Percentiles rank a stretch among this genome's conserved stretches.
phyloP scores from a whole-genome alignment of 305 asterid genomes.

The Solanum hybrid region DNA sequence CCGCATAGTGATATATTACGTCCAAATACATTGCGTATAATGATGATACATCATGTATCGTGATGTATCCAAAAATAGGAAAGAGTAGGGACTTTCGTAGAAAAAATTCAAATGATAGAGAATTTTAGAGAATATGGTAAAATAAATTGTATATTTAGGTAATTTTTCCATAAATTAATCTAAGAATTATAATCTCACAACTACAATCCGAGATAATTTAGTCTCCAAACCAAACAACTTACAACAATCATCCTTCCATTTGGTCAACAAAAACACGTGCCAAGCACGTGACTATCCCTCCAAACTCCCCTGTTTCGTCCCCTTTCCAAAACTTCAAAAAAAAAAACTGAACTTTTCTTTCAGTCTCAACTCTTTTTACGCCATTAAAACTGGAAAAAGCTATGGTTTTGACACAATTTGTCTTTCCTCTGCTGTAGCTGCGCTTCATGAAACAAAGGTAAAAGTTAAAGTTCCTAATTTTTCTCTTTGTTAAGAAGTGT shows the following conservation, averaged over 20 bases:
- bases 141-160: neutral
- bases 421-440: neutral
- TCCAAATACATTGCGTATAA: neutral
- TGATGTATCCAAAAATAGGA: neutral
- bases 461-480: neutral
- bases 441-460: neutral
- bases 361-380: neutral
- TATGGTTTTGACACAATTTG: neutral
- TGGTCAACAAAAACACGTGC: neutral
- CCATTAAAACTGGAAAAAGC: neutral
- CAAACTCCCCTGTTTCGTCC: neutral
- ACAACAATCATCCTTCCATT: neutral
- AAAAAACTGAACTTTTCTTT: neutral
- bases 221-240: neutral
- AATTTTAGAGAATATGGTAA: neutral
- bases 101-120: neutral
- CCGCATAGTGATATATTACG: neutral
- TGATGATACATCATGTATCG: neutral
- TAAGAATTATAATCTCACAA: neutral
- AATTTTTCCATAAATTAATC: neutral
- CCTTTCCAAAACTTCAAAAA: neutral
- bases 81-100: neutral
- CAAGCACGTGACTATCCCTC: neutral
- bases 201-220: neutral
- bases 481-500: neutral